Conservation (phyloP, 1,139 yeast species). For the Yamadazyma songkhlaensis region DNA sequence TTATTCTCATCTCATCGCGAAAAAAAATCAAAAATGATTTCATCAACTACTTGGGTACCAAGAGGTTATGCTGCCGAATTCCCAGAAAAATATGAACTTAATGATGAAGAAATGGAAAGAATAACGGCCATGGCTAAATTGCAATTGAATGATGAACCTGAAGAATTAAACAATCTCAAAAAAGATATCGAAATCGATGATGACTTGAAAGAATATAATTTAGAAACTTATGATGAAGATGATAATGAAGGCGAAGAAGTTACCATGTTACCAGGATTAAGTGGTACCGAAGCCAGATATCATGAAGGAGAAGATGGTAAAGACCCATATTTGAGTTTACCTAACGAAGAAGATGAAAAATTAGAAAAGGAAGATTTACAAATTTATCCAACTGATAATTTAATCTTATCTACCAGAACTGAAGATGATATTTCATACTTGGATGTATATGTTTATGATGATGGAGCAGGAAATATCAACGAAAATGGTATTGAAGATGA, state of each 20-base stretch:
- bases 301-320: slow-evolving; percentile 57
- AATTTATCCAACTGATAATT: slow-evolving; percentile 84
- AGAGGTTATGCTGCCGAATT: slow-evolving; percentile 93
- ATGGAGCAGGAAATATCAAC: slow-evolving; percentile 82
- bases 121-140: slow-evolving; percentile 82
- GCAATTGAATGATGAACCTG: slow-evolving; percentile 57
- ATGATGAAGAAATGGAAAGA: slow-evolving; percentile 91
- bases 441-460: slow-evolving; percentile 93
- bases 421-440: slow-evolving; percentile 92
- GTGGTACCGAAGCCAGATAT: slow-evolving; percentile 48
- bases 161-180: slow-evolving; percentile 23
- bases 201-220: slow-evolving; percentile 82
- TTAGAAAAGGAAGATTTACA: slow-evolving; percentile 84
- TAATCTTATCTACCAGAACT: slow-evolving; percentile 89
- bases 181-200: slow-evolving; percentile 67
- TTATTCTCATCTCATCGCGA: slow-evolving; percentile 7
- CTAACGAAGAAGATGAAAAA: slow-evolving; percentile 58
- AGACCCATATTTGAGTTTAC: slow-evolving; percentile 75
- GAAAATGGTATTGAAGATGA: slow-evolving; percentile 63
- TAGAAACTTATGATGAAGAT: slow-evolving; percentile 79
- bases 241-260: slow-evolving; percentile 49
- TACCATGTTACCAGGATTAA: slow-evolving; percentile 70
- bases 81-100: slow-evolving; percentile 83
- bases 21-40: slow-evolving; percentile 54
- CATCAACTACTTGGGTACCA: slow-evolving; percentile 95